Conservation (phyloP, 768 basidiomycete species). For the Trametes villosa region DNA sequence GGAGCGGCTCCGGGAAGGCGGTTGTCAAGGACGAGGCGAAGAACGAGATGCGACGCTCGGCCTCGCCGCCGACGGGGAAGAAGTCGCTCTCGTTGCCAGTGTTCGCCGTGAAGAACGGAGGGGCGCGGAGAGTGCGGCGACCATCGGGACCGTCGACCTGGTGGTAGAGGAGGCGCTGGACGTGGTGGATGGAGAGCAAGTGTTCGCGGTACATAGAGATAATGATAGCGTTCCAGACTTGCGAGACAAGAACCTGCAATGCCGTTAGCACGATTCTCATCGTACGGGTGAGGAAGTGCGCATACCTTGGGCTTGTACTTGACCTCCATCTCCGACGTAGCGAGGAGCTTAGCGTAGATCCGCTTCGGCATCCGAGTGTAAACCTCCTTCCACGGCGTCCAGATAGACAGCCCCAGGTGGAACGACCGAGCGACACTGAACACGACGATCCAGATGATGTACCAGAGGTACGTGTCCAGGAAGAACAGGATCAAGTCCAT, state of each 20-base stretch:
- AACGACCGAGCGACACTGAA: slow-evolving; percentile 93
- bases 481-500: slow-evolving; percentile 99
- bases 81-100: slow-evolving; percentile 78
- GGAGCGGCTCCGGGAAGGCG: slow-evolving; percentile 91
- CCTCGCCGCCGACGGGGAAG: slow-evolving; percentile 94
- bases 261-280: neutral
- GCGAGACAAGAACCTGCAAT: slow-evolving; percentile 89
- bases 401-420: slow-evolving; percentile 91
- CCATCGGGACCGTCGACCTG: slow-evolving; percentile 92
- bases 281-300: neutral
- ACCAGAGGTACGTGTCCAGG: slow-evolving; percentile 99
- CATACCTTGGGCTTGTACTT: slow-evolving; percentile 97
- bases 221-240: slow-evolving; percentile 99
- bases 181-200: slow-evolving; percentile 95
- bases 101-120: slow-evolving; percentile 98
- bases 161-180: slow-evolving; percentile 96
- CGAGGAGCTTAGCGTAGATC: slow-evolving; percentile 95
- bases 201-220: slow-evolving; percentile 99
- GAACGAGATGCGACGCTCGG: slow-evolving; percentile 97
- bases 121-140: slow-evolving; percentile 89
- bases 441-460: slow-evolving; percentile 98
- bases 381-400: slow-evolving; percentile 99
- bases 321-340: slow-evolving; percentile 97
- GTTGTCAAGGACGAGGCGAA: slow-evolving; percentile 98
- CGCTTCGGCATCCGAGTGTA: slow-evolving; percentile 95